Percentiles rank a stretch among this genome's conserved stretches.
These are phyloP conservation scores for Annulohypoxylon truncatum DNA, from an alignment of 2,329 filamentous ascomycete genomes.

Conservation along the genomic window DNA sequence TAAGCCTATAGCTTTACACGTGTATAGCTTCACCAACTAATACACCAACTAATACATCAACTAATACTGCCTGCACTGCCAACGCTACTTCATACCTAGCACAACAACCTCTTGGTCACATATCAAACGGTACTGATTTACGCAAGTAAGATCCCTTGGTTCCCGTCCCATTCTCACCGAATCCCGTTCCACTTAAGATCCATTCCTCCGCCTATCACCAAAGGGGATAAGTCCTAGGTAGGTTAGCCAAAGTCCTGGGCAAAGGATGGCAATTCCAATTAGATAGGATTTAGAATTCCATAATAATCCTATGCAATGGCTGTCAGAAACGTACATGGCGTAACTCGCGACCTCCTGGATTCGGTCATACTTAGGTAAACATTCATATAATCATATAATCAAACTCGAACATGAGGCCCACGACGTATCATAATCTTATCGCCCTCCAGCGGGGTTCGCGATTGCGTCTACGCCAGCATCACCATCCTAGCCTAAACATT, in stretches of 20 bases:
- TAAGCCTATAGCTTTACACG: background rate
- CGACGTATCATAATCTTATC: conserved; percentile 9
- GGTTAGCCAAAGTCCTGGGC: background rate
- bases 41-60: background rate
- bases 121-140: background rate
- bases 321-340: background rate
- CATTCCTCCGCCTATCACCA: background rate
- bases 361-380: background rate
- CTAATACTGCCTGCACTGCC: no score
- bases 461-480: background rate
- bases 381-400: background rate
- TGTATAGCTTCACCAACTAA: background rate
- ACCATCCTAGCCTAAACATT: background rate
- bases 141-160: background rate
- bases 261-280: background rate
- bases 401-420: conserved; percentile 17
- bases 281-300: background rate
- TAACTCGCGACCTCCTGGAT: background rate
- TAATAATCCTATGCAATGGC: conserved; percentile 1
- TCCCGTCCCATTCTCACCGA: conserved; percentile 10
- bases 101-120: background rate
- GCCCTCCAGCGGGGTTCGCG: conserved; percentile 7
- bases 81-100: background rate
- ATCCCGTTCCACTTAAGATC: background rate
- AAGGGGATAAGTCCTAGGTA: background rate